Evolutionary conservation across 352 stramenopile species (phyloP).

Genomic region (Globisporangium spinosum): DNA sequence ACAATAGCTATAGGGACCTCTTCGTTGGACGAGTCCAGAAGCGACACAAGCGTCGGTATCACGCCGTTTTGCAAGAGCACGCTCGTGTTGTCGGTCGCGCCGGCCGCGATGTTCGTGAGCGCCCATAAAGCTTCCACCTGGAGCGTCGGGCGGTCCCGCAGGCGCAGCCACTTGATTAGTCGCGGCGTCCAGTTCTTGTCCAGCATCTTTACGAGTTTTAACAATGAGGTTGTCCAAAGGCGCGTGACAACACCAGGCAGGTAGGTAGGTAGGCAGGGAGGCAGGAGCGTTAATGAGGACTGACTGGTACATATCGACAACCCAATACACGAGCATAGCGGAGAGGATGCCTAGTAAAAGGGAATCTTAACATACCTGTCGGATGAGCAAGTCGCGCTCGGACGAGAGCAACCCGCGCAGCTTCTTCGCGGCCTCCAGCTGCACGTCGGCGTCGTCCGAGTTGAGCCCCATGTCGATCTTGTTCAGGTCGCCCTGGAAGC

Average conservation of each 20-base stretch:
- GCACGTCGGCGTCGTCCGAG: constrained; percentile 78
- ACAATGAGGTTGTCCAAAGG: not conserved
- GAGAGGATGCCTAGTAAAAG: not conserved
- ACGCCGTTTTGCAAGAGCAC: constrained; percentile 91
- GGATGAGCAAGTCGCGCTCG: constrained; percentile 81
- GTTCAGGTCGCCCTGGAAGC: constrained; percentile 77
- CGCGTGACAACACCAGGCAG: not conserved
- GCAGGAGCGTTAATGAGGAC: constrained; percentile 6
- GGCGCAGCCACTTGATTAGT: constrained; percentile 80
- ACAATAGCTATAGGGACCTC: constrained; percentile 48
- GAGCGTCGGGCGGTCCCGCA: constrained; percentile 74
- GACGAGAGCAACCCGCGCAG: constrained; percentile 80
- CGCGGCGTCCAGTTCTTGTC: constrained; percentile 88
- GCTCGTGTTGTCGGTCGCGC: constrained; percentile 89
- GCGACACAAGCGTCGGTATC: constrained; percentile 88
- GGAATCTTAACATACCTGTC: constrained; percentile 44
- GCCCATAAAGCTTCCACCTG: constrained; percentile 94
- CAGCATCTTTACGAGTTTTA: constrained; percentile 54
- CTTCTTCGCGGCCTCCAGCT: constrained; percentile 85
- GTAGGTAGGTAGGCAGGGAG: constrained; percentile 1
- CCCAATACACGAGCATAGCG: not conserved
- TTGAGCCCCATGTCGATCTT: constrained; percentile 80
- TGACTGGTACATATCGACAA: not conserved
- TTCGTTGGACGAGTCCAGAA: constrained; percentile 89
- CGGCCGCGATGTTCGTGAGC: constrained; percentile 94